A percentile compares a stretch with the other conserved stretches of the same genome.
phyloP scores from a whole-genome alignment of 352 stramenopile genomes.

The Thraustotheca clavata region DNA sequence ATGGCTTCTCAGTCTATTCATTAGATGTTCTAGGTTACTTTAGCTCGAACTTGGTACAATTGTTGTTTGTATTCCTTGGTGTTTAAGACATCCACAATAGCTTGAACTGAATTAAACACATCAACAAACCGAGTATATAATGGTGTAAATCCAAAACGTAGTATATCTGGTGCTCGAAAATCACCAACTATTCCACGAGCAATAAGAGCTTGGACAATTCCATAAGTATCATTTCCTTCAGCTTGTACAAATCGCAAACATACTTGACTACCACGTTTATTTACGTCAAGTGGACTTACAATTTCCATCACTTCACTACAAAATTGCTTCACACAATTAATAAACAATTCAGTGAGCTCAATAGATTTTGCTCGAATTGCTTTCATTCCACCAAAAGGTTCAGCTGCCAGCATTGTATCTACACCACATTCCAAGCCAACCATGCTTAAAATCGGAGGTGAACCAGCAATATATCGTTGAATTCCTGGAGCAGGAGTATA shows the following conservation, averaged over 20 bases:
- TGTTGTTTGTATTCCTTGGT: constrained; percentile 7
- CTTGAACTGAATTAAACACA: constrained; percentile 4
- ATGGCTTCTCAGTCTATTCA: too few species aligned
- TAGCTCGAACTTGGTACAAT: background rate
- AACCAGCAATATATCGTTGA: constrained; percentile 2
- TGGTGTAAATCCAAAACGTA: constrained; percentile 20
- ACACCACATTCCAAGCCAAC: constrained; percentile 11
- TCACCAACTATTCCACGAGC: constrained; percentile 10
- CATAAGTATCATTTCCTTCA: background rate
- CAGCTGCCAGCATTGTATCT: background rate
- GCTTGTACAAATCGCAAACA: background rate
- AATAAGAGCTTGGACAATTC: constrained; percentile 18
- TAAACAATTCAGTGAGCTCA: constrained; percentile 4
- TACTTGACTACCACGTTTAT: constrained; percentile 9
- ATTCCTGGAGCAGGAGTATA: constrained; percentile 8
- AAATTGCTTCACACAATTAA: background rate
- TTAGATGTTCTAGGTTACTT: constrained; percentile 5
- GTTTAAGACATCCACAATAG: background rate
- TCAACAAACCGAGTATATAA: constrained; percentile 21
- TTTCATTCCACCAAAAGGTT: constrained; percentile 3
- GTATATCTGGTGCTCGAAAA: constrained; percentile 16
- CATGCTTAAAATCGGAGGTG: constrained; percentile 7
- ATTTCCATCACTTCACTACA: background rate
- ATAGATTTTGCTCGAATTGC: constrained; percentile 12
- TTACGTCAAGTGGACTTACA: background rate